Evolutionary conservation across 2,329 filamentous ascomycete genomes (phyloP).

Genomic region (Ascocoryne sarcoides): DNA sequence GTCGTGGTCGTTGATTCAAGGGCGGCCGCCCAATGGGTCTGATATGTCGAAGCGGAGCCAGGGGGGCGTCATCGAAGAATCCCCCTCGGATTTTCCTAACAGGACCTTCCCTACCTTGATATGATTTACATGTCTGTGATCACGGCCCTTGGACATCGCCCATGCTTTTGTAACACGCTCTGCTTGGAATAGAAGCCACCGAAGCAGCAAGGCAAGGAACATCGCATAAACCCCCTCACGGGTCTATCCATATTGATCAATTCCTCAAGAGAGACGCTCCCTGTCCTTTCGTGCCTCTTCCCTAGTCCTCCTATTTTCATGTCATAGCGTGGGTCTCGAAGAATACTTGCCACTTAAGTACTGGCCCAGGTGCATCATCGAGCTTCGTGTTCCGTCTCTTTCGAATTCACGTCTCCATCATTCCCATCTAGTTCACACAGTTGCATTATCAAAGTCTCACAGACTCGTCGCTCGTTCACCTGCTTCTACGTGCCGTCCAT

Average conservation of each 20-base stretch:
- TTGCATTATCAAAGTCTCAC: conserved; percentile 14
- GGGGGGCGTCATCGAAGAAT: neutral
- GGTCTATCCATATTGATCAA: neutral
- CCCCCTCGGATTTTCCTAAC: too few relatives aligned
- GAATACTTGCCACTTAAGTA: conserved; percentile 19
- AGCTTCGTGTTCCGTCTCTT: neutral
- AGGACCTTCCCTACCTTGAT: too few relatives aligned
- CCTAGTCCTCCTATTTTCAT: neutral
- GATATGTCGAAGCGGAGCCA: neutral
- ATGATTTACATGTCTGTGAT: too few relatives aligned
- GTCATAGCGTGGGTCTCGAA: conserved; percentile 10
- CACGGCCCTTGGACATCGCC: too few relatives aligned
- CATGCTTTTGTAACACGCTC: neutral
- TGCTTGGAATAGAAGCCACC: neutral
- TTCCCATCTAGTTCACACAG: conserved; percentile 5
- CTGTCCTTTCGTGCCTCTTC: neutral
- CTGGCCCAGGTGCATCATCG: conserved; percentile 11
- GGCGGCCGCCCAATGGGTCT: neutral
- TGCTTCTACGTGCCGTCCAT: conserved; percentile 2
- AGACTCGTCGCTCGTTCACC: conserved; percentile 25
- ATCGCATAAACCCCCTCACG: neutral
- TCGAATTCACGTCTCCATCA: neutral
- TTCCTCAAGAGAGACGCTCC: neutral
- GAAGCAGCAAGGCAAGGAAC: neutral
- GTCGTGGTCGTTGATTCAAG: neutral